Evolutionary conservation across 1,284 basidiomycete genomes (phyloP).

Genomic region (Microbotryum scabiosae): DNA sequence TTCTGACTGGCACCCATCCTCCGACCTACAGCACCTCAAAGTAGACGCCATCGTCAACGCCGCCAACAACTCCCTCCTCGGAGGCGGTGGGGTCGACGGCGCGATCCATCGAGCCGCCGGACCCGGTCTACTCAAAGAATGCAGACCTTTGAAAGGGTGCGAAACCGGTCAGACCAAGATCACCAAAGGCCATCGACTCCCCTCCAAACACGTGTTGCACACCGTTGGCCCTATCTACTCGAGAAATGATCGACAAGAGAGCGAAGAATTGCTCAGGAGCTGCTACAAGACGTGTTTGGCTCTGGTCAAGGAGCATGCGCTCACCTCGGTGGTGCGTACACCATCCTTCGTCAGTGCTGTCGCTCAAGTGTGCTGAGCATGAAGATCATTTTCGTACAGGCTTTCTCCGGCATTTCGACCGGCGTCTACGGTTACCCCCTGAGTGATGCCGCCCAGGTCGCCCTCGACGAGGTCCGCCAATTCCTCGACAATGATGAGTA

Average conservation of each 20-base stretch:
- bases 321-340: conserved; percentile 42
- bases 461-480: conserved; percentile 52
- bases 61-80: conserved; percentile 42
- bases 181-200: conserved; percentile 46
- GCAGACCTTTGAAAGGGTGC: conserved; percentile 62
- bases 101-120: conserved; percentile 83
- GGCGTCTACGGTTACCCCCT: conserved; percentile 73
- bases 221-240: conserved; percentile 81
- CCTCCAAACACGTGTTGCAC: conserved; percentile 70
- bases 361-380: neutral
- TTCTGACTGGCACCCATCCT: neutral
- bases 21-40: conserved; percentile 43
- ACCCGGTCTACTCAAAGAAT: conserved; percentile 60
- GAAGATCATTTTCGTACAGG: conserved; percentile 39
- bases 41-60: conserved; percentile 81
- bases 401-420: conserved; percentile 70
- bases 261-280: conserved; percentile 54
- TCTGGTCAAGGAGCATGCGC: conserved; percentile 52
- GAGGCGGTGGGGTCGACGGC: conserved; percentile 78
- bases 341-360: neutral
- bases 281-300: conserved; percentile 65
- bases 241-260: conserved; percentile 42
- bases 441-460: conserved; percentile 58
- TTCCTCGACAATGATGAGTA: conserved; percentile 48
- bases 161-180: conserved; percentile 75